Conservation (phyloP, 139 green algal species). For the Pseudopediastrum boryanum region DNA sequence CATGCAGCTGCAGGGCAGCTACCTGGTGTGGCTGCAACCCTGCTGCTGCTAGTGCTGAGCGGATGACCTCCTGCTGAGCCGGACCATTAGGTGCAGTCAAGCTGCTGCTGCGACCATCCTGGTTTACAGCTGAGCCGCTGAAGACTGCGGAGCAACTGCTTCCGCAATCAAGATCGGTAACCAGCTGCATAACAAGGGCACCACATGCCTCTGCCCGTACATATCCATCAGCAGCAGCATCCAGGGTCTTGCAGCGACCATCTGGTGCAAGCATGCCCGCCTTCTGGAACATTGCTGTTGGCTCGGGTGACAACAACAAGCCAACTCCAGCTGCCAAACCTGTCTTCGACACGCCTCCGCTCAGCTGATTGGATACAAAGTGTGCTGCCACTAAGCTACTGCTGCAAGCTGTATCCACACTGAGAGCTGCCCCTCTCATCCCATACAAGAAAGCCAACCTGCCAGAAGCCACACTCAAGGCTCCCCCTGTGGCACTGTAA, state of each 20-base stretch:
- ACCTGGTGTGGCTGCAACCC: slow-evolving; percentile 35
- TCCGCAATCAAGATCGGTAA: not conserved
- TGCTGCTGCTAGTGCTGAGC: slow-evolving; percentile 45
- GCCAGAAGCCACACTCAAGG: slow-evolving; percentile 63
- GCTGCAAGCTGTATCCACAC: slow-evolving; percentile 80
- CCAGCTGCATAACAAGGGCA: slow-evolving; percentile 31
- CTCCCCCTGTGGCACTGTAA: slow-evolving; percentile 58
- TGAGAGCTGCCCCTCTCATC: slow-evolving; percentile 66
- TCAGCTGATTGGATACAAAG: slow-evolving; percentile 52
- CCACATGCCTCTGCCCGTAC: slow-evolving; percentile 76
- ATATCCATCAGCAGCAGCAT: slow-evolving; percentile 82
- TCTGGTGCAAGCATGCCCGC: slow-evolving; percentile 82
- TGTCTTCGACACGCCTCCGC: slow-evolving; percentile 4
- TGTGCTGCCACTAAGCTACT: slow-evolving; percentile 71
- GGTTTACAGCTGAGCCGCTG: slow-evolving; percentile 80
- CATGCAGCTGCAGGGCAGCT: slow-evolving; percentile 58
- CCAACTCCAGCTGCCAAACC: slow-evolving; percentile 69
- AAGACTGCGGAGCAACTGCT: slow-evolving; percentile 47
- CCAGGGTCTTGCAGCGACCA: slow-evolving; percentile 87
- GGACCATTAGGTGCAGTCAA: slow-evolving; percentile 91
- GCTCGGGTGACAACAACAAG: slow-evolving; percentile 72
- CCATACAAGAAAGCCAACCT: slow-evolving; percentile 78
- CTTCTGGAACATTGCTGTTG: slow-evolving; percentile 84
- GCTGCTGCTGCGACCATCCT: slow-evolving; percentile 85
- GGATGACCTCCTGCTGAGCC: slow-evolving; percentile 77